Conservation (phyloP, 2,329 filamentous ascomycete genomes). For the Neonectria coccinea region DNA sequence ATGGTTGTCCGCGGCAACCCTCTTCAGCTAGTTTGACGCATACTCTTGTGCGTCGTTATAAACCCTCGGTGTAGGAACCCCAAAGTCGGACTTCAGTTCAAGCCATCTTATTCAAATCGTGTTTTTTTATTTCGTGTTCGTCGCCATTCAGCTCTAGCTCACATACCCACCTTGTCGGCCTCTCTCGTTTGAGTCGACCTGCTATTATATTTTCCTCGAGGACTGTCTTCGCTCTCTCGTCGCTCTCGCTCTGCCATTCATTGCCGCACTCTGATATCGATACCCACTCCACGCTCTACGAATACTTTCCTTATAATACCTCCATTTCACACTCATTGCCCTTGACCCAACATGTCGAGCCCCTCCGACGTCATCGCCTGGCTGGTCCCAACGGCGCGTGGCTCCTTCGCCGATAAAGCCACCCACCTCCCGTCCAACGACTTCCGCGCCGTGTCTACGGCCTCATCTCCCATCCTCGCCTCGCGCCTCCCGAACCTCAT, state of each 20-base stretch:
- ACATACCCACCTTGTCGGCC: constrained; percentile 24
- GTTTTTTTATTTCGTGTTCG: constrained; percentile 6
- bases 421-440: constrained; percentile 49
- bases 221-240: constrained; percentile 24
- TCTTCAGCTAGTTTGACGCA: not conserved
- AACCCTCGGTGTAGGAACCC: constrained; percentile 12
- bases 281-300: constrained; percentile 14
- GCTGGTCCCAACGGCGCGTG: constrained; percentile 53
- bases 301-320: constrained; percentile 22
- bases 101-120: not conserved
- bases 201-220: constrained; percentile 20
- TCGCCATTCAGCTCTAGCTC: not conserved
- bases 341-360: constrained; percentile 28
- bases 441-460: constrained; percentile 42
- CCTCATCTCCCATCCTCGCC: constrained; percentile 42
- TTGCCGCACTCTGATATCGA: constrained; percentile 25
- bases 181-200: constrained; percentile 43
- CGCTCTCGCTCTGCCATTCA: constrained; percentile 32
- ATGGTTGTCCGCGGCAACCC: constrained; percentile 30
- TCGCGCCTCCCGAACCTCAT: constrained; percentile 47
- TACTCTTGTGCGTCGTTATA: constrained; percentile 14
- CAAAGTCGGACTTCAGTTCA: constrained; percentile 1
- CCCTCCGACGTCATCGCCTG: constrained; percentile 53
- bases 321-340: constrained; percentile 17
- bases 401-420: constrained; percentile 50